Conservation (phyloP, 257 asterid genomes). For the Mentha longifolia region DNA sequence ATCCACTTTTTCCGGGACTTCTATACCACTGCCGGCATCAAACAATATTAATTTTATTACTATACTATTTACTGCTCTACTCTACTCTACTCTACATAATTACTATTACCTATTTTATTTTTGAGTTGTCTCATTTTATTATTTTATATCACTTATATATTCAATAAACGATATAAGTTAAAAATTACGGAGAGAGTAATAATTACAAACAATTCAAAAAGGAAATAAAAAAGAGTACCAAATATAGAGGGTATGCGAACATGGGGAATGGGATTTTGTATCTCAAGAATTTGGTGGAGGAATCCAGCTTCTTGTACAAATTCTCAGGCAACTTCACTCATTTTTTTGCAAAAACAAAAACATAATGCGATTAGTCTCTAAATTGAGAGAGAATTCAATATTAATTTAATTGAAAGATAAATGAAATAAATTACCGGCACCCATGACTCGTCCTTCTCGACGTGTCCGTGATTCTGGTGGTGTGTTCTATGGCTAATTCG, state of each 20-base stretch:
- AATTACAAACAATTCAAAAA: too few species aligned
- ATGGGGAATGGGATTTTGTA: slow-evolving; percentile 70
- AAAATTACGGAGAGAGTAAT: too few species aligned
- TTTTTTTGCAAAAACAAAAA: too few species aligned
- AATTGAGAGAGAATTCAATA: background rate
- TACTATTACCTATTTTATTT: too few species aligned
- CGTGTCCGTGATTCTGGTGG: slow-evolving; percentile 78
- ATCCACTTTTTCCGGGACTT: slow-evolving; percentile 92
- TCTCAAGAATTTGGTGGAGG: slow-evolving; percentile 51
- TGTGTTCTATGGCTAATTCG: slow-evolving; percentile 77
- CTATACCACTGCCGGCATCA: slow-evolving; percentile 61
- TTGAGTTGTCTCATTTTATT: too few species aligned
- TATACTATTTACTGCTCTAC: too few species aligned
- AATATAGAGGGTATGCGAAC: slow-evolving; percentile 69
- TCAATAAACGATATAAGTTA: too few species aligned
- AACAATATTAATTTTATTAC: too few species aligned
- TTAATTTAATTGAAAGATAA: too few species aligned
- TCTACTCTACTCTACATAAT: too few species aligned
- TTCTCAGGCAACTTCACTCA: slow-evolving; percentile 57
- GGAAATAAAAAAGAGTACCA: slow-evolving; percentile 37
- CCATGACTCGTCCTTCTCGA: slow-evolving; percentile 80
- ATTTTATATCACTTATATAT: too few species aligned
- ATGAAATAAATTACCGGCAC: slow-evolving; percentile 49
- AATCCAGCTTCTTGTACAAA: slow-evolving; percentile 49
- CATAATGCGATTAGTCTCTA: background rate